Percentiles rank a stretch among this genome's conserved stretches.
These are phyloP conservation scores for Jatropha podagrica DNA, from an alignment of 441 rosid genomes.

Conservation along the genomic window DNA sequence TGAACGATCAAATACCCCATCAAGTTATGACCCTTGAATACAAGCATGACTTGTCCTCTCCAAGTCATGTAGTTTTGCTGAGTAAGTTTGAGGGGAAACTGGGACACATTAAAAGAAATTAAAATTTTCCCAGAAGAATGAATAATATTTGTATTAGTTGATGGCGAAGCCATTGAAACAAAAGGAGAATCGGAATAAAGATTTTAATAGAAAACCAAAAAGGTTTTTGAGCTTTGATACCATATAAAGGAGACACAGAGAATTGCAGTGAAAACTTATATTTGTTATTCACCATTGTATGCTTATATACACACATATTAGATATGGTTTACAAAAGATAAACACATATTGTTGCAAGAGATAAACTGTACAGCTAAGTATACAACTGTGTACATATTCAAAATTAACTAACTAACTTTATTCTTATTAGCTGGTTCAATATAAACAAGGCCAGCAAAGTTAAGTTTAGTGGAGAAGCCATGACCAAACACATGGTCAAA, in stretches of 20 bases:
- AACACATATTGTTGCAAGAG: no score
- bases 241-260: no score
- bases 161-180: not conserved
- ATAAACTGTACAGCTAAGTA: no score
- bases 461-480: slow-evolving; percentile 70
- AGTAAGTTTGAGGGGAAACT: not conserved
- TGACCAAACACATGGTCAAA: slow-evolving; percentile 59
- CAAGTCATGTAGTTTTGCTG: not conserved
- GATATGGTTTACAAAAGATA: no score
- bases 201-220: no score
- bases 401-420: no score
- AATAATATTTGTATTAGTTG: not conserved
- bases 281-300: no score
- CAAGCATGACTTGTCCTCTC: not conserved
- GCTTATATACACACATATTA: no score
- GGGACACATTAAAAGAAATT: not conserved
- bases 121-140: not conserved
- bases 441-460: slow-evolving; percentile 61
- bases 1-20: not conserved
- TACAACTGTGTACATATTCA: no score
- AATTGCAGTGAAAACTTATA: no score
- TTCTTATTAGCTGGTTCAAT: no score
- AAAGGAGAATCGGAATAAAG: not conserved
- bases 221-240: no score
- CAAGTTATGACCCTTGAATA: not conserved